Evolutionary conservation across 805 yeast genomes (phyloP).

Genomic region (Naumovozyma castellii): DNA sequence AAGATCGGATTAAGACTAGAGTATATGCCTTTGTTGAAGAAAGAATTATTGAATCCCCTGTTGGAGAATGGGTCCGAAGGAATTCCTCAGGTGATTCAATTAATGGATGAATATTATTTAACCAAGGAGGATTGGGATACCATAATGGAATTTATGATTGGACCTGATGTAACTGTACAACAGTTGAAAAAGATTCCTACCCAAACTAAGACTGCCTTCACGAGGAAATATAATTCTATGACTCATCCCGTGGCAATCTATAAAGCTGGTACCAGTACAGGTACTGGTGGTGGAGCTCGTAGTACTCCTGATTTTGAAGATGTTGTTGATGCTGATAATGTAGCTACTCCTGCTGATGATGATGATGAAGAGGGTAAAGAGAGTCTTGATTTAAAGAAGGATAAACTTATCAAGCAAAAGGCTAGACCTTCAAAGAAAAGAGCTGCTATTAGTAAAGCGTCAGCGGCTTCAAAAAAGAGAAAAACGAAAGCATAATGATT

Average conservation of each 20-base stretch:
- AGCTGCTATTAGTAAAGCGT: slow-evolving; percentile 9
- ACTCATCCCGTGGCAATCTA: slow-evolving; percentile 82
- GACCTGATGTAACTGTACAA: slow-evolving; percentile 40
- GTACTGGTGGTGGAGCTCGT: slow-evolving; percentile 11
- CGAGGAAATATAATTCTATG: slow-evolving; percentile 67
- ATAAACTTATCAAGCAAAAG: slow-evolving; percentile 28
- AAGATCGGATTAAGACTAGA: slow-evolving; percentile 65
- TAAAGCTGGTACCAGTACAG: slow-evolving; percentile 57
- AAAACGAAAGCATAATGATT: slow-evolving; percentile 12
- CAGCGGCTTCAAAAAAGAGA: slow-evolving; percentile 14
- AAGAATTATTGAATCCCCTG: slow-evolving; percentile 52
- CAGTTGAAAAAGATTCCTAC: slow-evolving; percentile 57
- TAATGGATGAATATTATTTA: slow-evolving; percentile 76
- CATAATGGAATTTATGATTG: slow-evolving; percentile 75
- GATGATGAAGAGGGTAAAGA: slow-evolving; percentile 22
- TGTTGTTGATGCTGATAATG: slow-evolving; percentile 30
- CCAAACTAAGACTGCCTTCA: slow-evolving; percentile 74
- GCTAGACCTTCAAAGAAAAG: slow-evolving; percentile 24
- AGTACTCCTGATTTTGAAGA: slow-evolving; percentile 31
- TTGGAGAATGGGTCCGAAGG: slow-evolving; percentile 49
- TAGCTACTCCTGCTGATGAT: slow-evolving; percentile 22
- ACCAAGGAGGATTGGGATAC: slow-evolving; percentile 91
- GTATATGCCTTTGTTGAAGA: slow-evolving; percentile 57
- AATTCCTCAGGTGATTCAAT: slow-evolving; percentile 51
- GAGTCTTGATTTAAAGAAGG: slow-evolving; percentile 30